Evolutionary conservation across 2,329 filamentous ascomycete species (phyloP).

Genomic region (Stachybotrys elegans): DNA sequence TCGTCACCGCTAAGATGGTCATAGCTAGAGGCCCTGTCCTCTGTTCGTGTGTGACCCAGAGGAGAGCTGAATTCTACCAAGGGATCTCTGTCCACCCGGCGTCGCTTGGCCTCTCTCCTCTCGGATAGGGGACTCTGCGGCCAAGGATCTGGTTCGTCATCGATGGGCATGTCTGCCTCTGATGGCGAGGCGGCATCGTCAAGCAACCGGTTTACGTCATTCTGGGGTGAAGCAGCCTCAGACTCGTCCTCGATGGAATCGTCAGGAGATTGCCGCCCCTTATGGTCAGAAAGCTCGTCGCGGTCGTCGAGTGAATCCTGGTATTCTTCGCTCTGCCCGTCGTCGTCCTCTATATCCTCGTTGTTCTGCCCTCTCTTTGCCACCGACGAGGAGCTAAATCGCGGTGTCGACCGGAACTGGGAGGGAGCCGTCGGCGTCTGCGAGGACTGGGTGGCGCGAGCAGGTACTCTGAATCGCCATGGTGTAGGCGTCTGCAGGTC

Average conservation of each 20-base stretch:
- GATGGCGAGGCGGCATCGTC: no score
- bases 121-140: no score
- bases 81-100: constrained; percentile 15
- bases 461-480: constrained; percentile 32
- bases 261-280: constrained; percentile 9
- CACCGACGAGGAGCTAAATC: constrained; percentile 30
- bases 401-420: constrained; percentile 32
- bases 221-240: constrained; percentile 12
- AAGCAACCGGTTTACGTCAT: no score
- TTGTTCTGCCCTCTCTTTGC: constrained; percentile 20
- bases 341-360: constrained; percentile 27
- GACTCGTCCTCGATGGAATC: constrained; percentile 25
- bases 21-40: no score
- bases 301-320: constrained; percentile 7
- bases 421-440: constrained; percentile 23
- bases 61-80: not conserved
- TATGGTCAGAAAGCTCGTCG: constrained; percentile 4
- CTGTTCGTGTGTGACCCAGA: no score
- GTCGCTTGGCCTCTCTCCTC: constrained; percentile 20
- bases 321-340: constrained; percentile 14
- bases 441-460: constrained; percentile 24
- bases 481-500: constrained; percentile 31
- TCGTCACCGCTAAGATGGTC: no score
- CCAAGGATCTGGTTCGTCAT: no score
- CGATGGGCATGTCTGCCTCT: no score